A percentile compares a stretch with the other conserved stretches of the same genome.
These are phyloP conservation scores for Didymella glomerata DNA, from an alignment of 2,329 filamentous ascomycete species.

Conservation along the genomic window DNA sequence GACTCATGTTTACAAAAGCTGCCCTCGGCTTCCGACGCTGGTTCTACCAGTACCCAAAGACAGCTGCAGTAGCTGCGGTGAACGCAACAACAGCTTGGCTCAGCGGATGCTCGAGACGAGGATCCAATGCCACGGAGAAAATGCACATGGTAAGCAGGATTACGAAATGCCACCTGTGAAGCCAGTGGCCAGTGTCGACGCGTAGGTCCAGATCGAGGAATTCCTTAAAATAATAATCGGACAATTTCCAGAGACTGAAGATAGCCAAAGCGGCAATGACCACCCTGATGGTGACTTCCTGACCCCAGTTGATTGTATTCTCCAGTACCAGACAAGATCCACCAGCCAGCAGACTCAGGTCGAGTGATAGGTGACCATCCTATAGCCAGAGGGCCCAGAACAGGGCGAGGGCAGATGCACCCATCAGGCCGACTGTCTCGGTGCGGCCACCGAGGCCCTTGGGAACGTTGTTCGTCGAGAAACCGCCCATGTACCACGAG, in stretches of 20 bases:
- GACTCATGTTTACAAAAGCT: too few species aligned
- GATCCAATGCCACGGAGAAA: too few species aligned
- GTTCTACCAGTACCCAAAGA: too few species aligned
- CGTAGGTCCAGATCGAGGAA: background rate
- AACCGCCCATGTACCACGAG: conserved; percentile 74
- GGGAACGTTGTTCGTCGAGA: conserved; percentile 19
- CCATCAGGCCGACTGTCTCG: conserved; percentile 7
- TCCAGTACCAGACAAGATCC: background rate
- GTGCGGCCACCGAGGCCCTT: conserved; percentile 15
- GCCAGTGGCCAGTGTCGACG: background rate
- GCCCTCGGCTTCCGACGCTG: too few species aligned
- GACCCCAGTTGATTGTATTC: background rate
- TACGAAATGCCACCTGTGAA: too few species aligned
- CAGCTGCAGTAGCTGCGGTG: background rate
- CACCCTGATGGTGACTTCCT: background rate
- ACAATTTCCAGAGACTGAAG: background rate
- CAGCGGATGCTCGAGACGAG: too few species aligned
- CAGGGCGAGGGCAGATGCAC: background rate
- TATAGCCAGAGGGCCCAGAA: conserved; percentile 15
- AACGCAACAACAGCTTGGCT: too few species aligned
- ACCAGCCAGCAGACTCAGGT: background rate
- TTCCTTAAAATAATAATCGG: background rate
- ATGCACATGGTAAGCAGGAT: too few species aligned
- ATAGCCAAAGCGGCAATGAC: background rate
- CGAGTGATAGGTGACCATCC: background rate